Percentiles rank a stretch among this genome's conserved stretches.
These are phyloP conservation scores for Talaromyces sp. DNA, from an alignment of 2,329 filamentous ascomycete genomes.

Conservation along the genomic window DNA sequence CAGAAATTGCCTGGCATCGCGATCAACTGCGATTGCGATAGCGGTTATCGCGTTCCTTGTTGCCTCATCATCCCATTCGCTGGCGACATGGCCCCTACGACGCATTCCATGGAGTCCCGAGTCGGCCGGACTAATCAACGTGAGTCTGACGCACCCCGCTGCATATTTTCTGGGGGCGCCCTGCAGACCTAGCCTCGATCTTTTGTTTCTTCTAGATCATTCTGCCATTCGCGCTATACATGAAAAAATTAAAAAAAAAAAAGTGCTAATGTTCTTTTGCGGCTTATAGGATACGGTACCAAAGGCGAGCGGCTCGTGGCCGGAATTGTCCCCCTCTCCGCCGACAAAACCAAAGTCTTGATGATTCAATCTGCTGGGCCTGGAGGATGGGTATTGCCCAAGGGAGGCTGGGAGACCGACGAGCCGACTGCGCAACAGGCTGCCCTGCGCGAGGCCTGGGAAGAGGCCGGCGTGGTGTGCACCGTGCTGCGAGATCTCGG, in stretches of 20 bases:
- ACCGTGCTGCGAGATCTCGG: slow-evolving; percentile 80
- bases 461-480: slow-evolving; percentile 89
- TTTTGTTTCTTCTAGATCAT: neutral
- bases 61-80: neutral
- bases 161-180: neutral
- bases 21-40: neutral
- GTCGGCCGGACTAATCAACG: slow-evolving; percentile 45
- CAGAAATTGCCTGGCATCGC: neutral
- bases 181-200: neutral
- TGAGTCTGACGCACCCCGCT: slow-evolving; percentile 26
- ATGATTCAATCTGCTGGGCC: slow-evolving; percentile 88
- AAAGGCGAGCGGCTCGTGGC: slow-evolving; percentile 93
- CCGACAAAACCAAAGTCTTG: slow-evolving; percentile 80
- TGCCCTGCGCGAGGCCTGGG: slow-evolving; percentile 86
- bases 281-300: slow-evolving; percentile 69
- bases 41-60: neutral
- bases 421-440: slow-evolving; percentile 83
- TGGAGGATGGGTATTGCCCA: slow-evolving; percentile 93
- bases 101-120: slow-evolving; percentile 42
- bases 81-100: slow-evolving; percentile 10
- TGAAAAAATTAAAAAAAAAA: neutral
- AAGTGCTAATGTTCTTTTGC: neutral
- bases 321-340: slow-evolving; percentile 82
- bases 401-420: slow-evolving; percentile 96
- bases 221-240: neutral